Evolutionary conservation across 2,329 filamentous ascomycete species (phyloP).

Genomic region (Lasiodiplodia gonubiensis): DNA sequence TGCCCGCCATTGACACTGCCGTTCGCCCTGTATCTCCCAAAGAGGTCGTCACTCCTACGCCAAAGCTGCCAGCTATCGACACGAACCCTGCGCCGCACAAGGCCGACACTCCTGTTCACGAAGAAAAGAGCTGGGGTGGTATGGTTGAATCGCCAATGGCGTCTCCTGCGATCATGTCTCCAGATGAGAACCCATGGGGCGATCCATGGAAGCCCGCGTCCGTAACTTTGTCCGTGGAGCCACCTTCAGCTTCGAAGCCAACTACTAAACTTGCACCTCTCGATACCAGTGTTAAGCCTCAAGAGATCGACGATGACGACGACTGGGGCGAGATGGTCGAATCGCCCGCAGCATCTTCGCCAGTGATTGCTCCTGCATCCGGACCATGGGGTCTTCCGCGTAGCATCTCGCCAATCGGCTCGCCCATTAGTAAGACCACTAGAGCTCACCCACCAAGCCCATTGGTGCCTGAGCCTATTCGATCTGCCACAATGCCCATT

Average conservation of each 20-base stretch:
- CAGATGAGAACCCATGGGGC: conserved; percentile 24
- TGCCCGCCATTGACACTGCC: neutral
- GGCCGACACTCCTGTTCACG: neutral
- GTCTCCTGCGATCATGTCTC: conserved; percentile 18
- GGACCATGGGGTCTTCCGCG: conserved; percentile 8
- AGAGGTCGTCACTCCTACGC: neutral
- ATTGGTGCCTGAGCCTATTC: conserved; percentile 12
- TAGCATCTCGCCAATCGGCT: conserved; percentile 12
- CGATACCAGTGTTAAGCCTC: conserved; percentile 12
- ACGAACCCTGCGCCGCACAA: neutral
- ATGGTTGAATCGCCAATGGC: conserved; percentile 16
- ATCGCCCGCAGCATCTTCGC: conserved; percentile 38
- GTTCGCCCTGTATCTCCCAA: neutral
- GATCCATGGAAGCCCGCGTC: conserved; percentile 22
- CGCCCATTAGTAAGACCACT: conserved; percentile 15
- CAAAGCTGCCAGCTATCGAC: neutral
- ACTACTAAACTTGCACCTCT: conserved; percentile 16
- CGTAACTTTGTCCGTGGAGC: conserved; percentile 13
- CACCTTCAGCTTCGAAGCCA: conserved; percentile 17
- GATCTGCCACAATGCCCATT: conserved; percentile 8
- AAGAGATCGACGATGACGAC: conserved; percentile 39
- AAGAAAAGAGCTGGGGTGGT: conserved; percentile 8
- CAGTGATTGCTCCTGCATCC: conserved; percentile 31
- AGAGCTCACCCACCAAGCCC: conserved; percentile 18
- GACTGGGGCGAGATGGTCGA: conserved; percentile 50